A percentile compares a stretch with the other conserved stretches of the same genome.
Conservation (phyloP, 208 protist species). For the Leishmania tarentolae region DNA sequence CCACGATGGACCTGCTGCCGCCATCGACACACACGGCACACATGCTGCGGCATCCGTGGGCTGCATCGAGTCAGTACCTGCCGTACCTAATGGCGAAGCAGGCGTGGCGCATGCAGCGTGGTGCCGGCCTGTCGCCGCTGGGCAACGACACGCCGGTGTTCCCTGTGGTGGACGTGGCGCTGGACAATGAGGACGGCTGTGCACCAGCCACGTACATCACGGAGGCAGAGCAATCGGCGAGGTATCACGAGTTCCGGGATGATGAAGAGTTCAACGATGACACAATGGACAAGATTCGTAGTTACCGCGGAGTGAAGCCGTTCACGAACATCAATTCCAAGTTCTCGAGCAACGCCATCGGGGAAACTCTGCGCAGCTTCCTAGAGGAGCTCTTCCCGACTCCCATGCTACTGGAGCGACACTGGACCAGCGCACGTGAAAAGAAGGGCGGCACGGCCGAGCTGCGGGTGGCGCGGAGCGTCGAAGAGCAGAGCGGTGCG, state of each 20-base stretch:
- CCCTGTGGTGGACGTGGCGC: slow-evolving; percentile 19
- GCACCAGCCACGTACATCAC: slow-evolving; percentile 21
- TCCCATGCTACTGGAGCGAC: slow-evolving; percentile 15
- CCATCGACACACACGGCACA: slow-evolving; percentile 25
- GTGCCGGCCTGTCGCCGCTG: neutral
- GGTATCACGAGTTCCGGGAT: slow-evolving; percentile 20
- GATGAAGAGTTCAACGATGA: neutral
- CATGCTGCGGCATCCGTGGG: slow-evolving; percentile 29
- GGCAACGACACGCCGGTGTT: slow-evolving; percentile 8
- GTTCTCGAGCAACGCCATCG: slow-evolving; percentile 1
- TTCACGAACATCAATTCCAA: slow-evolving; percentile 31
- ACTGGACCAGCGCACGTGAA: neutral
- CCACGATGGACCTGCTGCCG: slow-evolving; percentile 13
- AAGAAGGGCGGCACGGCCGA: neutral
- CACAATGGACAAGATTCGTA: slow-evolving; percentile 2
- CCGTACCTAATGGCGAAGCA: slow-evolving; percentile 28
- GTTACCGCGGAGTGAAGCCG: slow-evolving; percentile 2
- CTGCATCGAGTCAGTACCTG: slow-evolving; percentile 21
- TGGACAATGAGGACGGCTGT: slow-evolving; percentile 31
- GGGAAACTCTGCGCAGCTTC: slow-evolving; percentile 10
- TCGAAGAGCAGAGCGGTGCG: neutral
- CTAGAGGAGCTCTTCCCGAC: slow-evolving; percentile 21
- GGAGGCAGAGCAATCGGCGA: slow-evolving; percentile 1
- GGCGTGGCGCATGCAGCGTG: slow-evolving; percentile 24
- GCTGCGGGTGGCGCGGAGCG: neutral